Conservation (phyloP, 768 basidiomycete genomes). For the Leccinum barrowsii region DNA sequence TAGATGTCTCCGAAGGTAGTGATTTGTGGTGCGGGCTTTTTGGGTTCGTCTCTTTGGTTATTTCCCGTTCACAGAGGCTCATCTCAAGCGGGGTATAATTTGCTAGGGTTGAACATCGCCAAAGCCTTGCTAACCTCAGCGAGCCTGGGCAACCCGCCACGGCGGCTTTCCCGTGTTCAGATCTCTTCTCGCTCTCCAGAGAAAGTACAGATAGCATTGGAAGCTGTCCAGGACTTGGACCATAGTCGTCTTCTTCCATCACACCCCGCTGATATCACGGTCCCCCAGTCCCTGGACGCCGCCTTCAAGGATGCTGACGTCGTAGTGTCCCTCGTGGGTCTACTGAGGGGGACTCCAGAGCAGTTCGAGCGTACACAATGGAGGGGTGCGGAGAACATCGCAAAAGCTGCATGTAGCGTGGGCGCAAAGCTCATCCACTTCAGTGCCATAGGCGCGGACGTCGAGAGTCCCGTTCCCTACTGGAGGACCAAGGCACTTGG, state of each 20-base stretch:
- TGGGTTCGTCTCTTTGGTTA: constrained; percentile 42
- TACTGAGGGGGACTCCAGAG: constrained; percentile 53
- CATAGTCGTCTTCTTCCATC: constrained; percentile 39
- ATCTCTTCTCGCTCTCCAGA: constrained; percentile 59
- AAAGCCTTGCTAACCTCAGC: constrained; percentile 41
- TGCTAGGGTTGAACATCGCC: constrained; percentile 58
- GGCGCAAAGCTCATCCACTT: constrained; percentile 64
- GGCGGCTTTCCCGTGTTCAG: constrained; percentile 37
- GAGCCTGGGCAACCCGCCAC: constrained; percentile 18
- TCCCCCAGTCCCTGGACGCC: constrained; percentile 37
- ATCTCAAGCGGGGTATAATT: background rate
- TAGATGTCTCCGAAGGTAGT: constrained; percentile 39
- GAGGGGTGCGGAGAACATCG: constrained; percentile 66
- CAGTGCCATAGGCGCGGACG: constrained; percentile 74
- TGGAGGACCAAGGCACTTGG: constrained; percentile 59
- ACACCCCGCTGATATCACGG: constrained; percentile 51
- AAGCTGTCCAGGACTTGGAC: constrained; percentile 29
- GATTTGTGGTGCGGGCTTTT: constrained; percentile 56
- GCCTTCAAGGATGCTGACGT: constrained; percentile 55
- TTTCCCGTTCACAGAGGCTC: background rate
- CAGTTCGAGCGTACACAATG: constrained; percentile 62
- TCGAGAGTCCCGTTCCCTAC: constrained; percentile 55
- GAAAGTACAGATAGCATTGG: constrained; percentile 34
- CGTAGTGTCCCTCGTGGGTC: constrained; percentile 67
- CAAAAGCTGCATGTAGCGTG: constrained; percentile 44